Evolutionary conservation across 495 filamentous ascomycete genomes (phyloP).

Genomic region (Lentithecium fluviatile): DNA sequence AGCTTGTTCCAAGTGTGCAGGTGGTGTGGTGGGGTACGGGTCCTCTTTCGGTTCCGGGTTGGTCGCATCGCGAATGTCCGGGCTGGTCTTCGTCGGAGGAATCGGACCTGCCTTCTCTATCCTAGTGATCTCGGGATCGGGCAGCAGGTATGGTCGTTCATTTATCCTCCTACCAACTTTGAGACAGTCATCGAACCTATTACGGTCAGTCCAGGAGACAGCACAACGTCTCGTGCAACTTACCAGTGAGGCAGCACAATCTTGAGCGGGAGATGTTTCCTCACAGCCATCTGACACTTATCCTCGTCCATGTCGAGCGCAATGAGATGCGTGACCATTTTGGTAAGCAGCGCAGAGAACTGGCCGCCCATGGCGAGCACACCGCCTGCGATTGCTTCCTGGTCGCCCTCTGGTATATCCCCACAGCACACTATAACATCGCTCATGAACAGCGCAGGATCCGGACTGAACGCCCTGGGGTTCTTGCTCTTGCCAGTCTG

Average conservation of each 20-base stretch:
- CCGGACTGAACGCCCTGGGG: slow-evolving; percentile 80
- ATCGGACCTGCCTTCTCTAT: slow-evolving; percentile 44
- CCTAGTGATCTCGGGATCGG: slow-evolving; percentile 72
- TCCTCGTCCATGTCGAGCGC: slow-evolving; percentile 72
- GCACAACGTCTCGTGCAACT: slow-evolving; percentile 21
- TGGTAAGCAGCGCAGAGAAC: slow-evolving; percentile 66
- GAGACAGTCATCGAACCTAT: slow-evolving; percentile 93
- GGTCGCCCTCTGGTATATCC: slow-evolving; percentile 83
- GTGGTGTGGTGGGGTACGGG: slow-evolving; percentile 35
- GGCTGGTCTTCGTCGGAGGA: slow-evolving; percentile 48
- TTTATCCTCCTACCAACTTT: slow-evolving; percentile 84
- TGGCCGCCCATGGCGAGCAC: slow-evolving; percentile 86
- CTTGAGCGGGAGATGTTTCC: slow-evolving; percentile 67
- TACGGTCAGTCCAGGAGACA: slow-evolving; percentile 4
- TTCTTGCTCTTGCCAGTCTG: slow-evolving; percentile 68
- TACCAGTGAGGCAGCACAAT: slow-evolving; percentile 97
- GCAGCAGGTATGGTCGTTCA: slow-evolving; percentile 82
- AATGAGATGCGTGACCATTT: slow-evolving; percentile 81
- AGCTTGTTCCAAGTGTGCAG: slow-evolving; percentile 30
- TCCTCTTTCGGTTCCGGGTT: slow-evolving; percentile 61
- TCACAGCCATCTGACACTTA: slow-evolving; percentile 63
- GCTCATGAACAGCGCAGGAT: slow-evolving; percentile 86
- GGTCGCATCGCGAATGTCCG: slow-evolving; percentile 70
- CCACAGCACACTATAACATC: slow-evolving; percentile 64
- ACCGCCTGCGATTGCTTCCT: slow-evolving; percentile 87